Evolutionary conservation across 2,329 filamentous ascomycete species (phyloP).

Genomic region (Tolypocladium pustulatum): DNA sequence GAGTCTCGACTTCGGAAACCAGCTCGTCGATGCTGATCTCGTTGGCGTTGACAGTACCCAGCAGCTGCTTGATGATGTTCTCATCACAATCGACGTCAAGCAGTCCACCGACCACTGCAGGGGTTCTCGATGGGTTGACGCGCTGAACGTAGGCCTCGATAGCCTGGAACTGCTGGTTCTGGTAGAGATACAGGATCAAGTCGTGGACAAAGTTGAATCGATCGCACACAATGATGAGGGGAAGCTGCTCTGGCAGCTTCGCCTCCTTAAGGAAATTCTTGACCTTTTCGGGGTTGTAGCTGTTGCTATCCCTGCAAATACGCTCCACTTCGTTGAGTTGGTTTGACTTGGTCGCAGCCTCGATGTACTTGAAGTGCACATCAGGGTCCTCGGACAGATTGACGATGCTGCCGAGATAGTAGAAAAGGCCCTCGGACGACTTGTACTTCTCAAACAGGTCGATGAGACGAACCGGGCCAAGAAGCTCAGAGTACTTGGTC

Average conservation of each 20-base stretch:
- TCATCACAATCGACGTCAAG: conserved; percentile 97
- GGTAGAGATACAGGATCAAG: conserved; percentile 90
- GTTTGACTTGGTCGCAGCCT: conserved; percentile 86
- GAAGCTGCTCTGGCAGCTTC: conserved; percentile 80
- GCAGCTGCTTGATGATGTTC: conserved; percentile 84
- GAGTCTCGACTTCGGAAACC: conserved; percentile 85
- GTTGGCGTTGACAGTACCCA: conserved; percentile 72
- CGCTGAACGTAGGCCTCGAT: conserved; percentile 98
- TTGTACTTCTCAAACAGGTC: conserved; percentile 96
- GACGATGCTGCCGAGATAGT: conserved; percentile 95
- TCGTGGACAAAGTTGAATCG: conserved; percentile 99
- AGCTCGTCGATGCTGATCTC: conserved; percentile 91
- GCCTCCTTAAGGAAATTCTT: conserved; percentile 99
- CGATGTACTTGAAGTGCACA: conserved; percentile 98
- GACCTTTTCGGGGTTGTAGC: conserved; percentile 87
- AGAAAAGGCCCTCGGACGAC: conserved; percentile 92
- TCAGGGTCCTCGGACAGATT: conserved; percentile 93
- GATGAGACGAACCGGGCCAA: conserved; percentile 79
- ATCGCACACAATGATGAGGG: conserved; percentile 96
- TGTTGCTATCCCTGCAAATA: conserved; percentile 87
- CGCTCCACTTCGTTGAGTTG: conserved; percentile 95
- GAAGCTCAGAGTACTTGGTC: conserved; percentile 94
- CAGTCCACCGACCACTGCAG: conserved; percentile 84
- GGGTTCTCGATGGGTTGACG: conserved; percentile 84
- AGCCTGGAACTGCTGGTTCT: conserved; percentile 98